A percentile compares a stretch with the other conserved stretches of the same genome.
phyloP scores from a whole-genome alignment of 2,329 filamentous ascomycete genomes.

The Fusarium mangiferae region DNA sequence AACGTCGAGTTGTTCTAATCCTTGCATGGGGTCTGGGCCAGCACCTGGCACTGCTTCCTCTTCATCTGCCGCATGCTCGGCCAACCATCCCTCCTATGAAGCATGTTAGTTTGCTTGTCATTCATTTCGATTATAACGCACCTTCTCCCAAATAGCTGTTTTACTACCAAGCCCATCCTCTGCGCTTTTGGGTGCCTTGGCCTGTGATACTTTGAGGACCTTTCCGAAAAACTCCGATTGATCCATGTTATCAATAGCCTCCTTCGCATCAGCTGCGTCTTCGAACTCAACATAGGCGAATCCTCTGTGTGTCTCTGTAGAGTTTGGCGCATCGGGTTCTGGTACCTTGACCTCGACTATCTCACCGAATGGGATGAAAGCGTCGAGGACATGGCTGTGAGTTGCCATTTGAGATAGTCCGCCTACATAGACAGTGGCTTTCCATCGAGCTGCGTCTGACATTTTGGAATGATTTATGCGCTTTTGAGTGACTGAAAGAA shows the following conservation, averaged over 20 bases:
- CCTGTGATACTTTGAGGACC: slow-evolving; percentile 89
- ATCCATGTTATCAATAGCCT: slow-evolving; percentile 99
- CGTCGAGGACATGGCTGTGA: slow-evolving; percentile 79
- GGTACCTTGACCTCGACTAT: slow-evolving; percentile 91
- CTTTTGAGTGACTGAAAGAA: background rate
- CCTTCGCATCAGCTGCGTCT: slow-evolving; percentile 82
- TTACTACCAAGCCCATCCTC: slow-evolving; percentile 91
- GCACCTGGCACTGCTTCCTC: slow-evolving; percentile 55
- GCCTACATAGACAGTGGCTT: slow-evolving; percentile 92
- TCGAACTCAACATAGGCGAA: slow-evolving; percentile 98
- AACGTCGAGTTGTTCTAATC: slow-evolving; percentile 90
- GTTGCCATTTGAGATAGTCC: slow-evolving; percentile 86
- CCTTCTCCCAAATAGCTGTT: slow-evolving; percentile 97
- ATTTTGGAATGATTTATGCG: slow-evolving; percentile 57
- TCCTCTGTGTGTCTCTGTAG: slow-evolving; percentile 83
- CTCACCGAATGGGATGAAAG: slow-evolving; percentile 96
- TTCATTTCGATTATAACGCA: slow-evolving; percentile 54
- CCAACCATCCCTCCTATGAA: slow-evolving; percentile 87
- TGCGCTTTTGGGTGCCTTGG: slow-evolving; percentile 89
- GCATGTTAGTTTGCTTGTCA: slow-evolving; percentile 11
- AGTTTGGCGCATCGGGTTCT: slow-evolving; percentile 84
- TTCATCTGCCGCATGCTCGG: slow-evolving; percentile 76
- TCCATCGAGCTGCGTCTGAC: slow-evolving; percentile 85
- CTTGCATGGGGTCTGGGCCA: slow-evolving; percentile 91
- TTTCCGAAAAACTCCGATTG: slow-evolving; percentile 94